Evolutionary conservation across 805 yeast species (phyloP).

Genomic region (Ogataea methanolica): DNA sequence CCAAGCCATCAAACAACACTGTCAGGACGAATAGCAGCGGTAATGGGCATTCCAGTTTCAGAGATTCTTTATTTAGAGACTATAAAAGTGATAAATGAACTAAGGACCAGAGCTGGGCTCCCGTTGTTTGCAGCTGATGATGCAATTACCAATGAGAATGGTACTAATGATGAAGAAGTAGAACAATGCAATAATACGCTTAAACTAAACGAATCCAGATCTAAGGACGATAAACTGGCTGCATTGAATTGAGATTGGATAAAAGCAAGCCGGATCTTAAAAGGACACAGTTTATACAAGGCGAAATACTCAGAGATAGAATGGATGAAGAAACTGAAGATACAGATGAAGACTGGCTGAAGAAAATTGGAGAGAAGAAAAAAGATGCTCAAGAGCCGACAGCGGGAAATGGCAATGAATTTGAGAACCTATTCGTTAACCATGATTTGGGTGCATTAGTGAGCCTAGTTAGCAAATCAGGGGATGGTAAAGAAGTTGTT

Average conservation of each 20-base stretch:
- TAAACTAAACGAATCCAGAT: slow-evolving; percentile 28
- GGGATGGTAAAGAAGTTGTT: slow-evolving; percentile 34
- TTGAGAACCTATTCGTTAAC: slow-evolving; percentile 38
- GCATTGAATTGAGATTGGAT: slow-evolving; percentile 10
- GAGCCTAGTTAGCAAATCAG: slow-evolving; percentile 29
- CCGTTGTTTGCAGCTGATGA: slow-evolving; percentile 20
- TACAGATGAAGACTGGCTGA: slow-evolving; percentile 33
- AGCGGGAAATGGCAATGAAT: slow-evolving; percentile 16
- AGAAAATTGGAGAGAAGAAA: slow-evolving; percentile 23
- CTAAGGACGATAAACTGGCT: slow-evolving; percentile 28
- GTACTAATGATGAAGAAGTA: slow-evolving; percentile 23
- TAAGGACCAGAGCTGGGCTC: slow-evolving; percentile 41
- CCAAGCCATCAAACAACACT: background rate
- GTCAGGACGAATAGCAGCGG: background rate
- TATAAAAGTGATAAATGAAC: slow-evolving; percentile 43
- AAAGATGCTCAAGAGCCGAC: slow-evolving; percentile 1
- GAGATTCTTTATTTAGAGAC: slow-evolving; percentile 28
- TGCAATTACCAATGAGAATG: slow-evolving; percentile 35
- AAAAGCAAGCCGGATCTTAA: slow-evolving; percentile 14
- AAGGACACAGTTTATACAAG: slow-evolving; percentile 18
- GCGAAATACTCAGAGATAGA: slow-evolving; percentile 23
- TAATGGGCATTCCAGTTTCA: background rate
- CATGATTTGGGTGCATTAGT: slow-evolving; percentile 41
- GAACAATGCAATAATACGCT: slow-evolving; percentile 30
- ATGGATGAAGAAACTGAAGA: slow-evolving; percentile 23